Conservation (phyloP, 352 stramenopile species). For the Globisporangium barbulae region DNA sequence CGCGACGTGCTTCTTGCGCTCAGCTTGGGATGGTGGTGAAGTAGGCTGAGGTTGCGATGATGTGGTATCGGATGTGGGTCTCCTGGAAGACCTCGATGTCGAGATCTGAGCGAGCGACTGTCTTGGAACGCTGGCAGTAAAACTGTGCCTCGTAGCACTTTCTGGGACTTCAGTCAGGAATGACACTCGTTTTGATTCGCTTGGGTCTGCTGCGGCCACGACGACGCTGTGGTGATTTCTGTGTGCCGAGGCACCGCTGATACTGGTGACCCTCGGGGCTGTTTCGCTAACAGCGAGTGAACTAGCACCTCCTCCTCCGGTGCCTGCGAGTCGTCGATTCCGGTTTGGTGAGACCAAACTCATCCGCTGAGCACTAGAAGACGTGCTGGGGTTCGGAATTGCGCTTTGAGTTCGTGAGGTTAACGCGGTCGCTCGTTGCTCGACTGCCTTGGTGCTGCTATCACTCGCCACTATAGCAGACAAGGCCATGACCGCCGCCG, state of each 20-base stretch:
- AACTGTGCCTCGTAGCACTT: background rate
- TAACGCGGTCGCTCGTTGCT: background rate
- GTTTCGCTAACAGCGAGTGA: background rate
- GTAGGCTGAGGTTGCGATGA: background rate
- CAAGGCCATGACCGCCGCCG: background rate
- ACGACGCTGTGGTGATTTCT: background rate
- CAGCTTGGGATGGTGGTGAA: background rate
- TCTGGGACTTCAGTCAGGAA: background rate
- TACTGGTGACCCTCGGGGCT: background rate
- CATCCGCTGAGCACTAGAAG: background rate
- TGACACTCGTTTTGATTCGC: slow-evolving; percentile 2
- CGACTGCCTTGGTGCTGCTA: background rate
- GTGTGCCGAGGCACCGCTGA: background rate
- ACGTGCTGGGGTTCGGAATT: background rate
- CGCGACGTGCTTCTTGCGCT: background rate
- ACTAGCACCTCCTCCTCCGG: no score
- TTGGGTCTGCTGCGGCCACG: background rate
- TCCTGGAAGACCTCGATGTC: background rate
- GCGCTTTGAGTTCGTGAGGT: background rate
- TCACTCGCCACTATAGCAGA: background rate
- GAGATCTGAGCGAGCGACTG: background rate
- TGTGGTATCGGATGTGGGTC: background rate
- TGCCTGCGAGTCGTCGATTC: background rate
- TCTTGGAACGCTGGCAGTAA: slow-evolving; percentile 2
- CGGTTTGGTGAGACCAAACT: slow-evolving; percentile 1